Conservation (phyloP, 2,329 filamentous ascomycete species). For the Venturia nashicola region DNA sequence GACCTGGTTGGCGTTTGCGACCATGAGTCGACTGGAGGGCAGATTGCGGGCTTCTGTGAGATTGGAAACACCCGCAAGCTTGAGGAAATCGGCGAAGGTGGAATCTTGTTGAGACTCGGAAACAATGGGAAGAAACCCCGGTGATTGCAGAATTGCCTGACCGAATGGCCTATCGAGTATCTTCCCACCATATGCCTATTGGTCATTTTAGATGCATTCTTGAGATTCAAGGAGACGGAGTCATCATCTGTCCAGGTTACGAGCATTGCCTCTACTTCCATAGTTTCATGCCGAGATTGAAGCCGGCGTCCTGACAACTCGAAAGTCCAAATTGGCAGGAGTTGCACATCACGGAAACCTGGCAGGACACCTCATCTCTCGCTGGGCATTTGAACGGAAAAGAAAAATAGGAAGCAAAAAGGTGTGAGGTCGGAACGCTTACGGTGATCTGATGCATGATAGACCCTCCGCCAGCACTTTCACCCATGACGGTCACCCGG, state of each 20-base stretch:
- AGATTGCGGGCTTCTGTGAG: slow-evolving; percentile 23
- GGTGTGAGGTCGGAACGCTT: too few species aligned
- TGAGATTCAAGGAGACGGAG: too few species aligned
- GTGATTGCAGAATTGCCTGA: slow-evolving; percentile 25
- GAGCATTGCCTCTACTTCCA: too few species aligned
- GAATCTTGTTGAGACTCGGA: slow-evolving; percentile 20
- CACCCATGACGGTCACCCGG: slow-evolving; percentile 26
- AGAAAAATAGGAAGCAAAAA: too few species aligned
- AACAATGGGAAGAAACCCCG: slow-evolving; percentile 24
- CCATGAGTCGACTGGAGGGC: slow-evolving; percentile 19
- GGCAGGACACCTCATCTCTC: too few species aligned
- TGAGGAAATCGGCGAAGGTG: slow-evolving; percentile 19
- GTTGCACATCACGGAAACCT: too few species aligned
- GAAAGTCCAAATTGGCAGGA: too few species aligned
- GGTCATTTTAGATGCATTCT: background rate
- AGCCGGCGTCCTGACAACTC: too few species aligned
- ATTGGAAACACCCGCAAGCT: slow-evolving; percentile 20
- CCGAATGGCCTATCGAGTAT: slow-evolving; percentile 21
- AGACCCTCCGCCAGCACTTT: slow-evolving; percentile 25
- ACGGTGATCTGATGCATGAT: slow-evolving; percentile 28
- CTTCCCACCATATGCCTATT: slow-evolving; percentile 22
- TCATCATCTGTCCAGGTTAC: too few species aligned
- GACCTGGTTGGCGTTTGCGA: slow-evolving; percentile 23
- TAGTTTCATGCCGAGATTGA: too few species aligned
- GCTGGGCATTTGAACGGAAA: too few species aligned